Conservation (phyloP, 2,329 filamentous ascomycete genomes). For the Byssoonygena ceratinophila region DNA sequence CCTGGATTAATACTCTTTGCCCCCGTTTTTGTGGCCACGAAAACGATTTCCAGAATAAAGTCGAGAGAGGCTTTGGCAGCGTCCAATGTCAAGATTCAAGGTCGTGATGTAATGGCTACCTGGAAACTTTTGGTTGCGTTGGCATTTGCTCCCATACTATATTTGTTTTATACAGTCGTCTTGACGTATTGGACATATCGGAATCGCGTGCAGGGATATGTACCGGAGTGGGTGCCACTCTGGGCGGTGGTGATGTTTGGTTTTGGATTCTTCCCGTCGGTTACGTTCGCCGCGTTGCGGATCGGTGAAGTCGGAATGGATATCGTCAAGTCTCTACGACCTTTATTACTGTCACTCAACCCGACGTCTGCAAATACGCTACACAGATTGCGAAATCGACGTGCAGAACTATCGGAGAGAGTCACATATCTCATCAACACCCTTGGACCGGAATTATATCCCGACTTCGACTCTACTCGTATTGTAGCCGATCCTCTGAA, state of each 20-base stretch:
- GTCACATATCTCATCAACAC: constrained; percentile 92
- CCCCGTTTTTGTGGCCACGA: constrained; percentile 75
- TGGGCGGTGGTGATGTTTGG: constrained; percentile 66
- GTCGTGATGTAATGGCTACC: constrained; percentile 80
- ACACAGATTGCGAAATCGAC: constrained; percentile 60
- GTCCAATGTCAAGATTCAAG: constrained; percentile 79
- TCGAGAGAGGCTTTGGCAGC: constrained; percentile 73
- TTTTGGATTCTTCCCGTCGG: constrained; percentile 69
- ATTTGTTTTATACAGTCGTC: constrained; percentile 66
- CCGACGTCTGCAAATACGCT: constrained; percentile 78
- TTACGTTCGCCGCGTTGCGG: constrained; percentile 85
- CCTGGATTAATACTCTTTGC: constrained; percentile 81
- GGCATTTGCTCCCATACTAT: constrained; percentile 69
- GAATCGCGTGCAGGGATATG: constrained; percentile 71
- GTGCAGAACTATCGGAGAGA: constrained; percentile 63
- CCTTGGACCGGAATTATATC: constrained; percentile 88
- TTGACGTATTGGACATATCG: constrained; percentile 67
- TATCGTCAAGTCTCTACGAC: constrained; percentile 86
- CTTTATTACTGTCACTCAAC: constrained; percentile 72
- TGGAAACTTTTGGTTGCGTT: constrained; percentile 89
- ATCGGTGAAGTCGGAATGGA: constrained; percentile 99
- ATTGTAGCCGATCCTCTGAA: constrained; percentile 50
- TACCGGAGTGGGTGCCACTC: constrained; percentile 69
- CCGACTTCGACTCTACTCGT: constrained; percentile 77
- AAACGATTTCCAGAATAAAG: constrained; percentile 70